Base-by-base conservation (phyloP, 352 stramenopile genomes). In the Pythium aristosporum region DNA sequence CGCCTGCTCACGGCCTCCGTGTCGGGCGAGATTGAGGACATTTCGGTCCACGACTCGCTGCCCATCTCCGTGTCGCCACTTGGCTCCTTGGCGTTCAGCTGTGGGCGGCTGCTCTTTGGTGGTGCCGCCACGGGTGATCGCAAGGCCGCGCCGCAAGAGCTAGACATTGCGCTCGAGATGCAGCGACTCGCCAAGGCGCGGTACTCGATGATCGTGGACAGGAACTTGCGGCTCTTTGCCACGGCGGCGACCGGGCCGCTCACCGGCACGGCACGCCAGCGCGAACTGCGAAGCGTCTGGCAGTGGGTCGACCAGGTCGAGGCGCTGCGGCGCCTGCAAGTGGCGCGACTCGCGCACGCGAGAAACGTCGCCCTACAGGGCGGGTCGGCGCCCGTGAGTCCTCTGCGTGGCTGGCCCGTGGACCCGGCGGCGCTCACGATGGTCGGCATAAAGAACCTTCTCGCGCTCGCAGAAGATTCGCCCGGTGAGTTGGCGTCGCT, bases 21-120 rank as follows among this genome's bases (percentile, higher is more conserved):
- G 15, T 79, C 73, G 16, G 87, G 85, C 5, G 87, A 90, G 23
- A 73, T 95, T n/a, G 87, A 91, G 61, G 85, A 95, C 56, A 87
- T 96, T 42, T 94, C 88, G 11, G 77, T 95, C 21, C 88, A 96
- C 58, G 85, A 96, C 68, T 88, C 82, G 32, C 88, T 96, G 80
- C 88, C 88, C 0, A 71, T 96, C 9, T 82, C 87, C 0, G 59
- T 96, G 21, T 95, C 88, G 30, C 80, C 88, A 23, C 75, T 78
- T 21, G 82, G 81, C n/a, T 68, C 69, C 0, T 47, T 96, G 9
- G 76, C 81, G 13, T 96, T 96, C 55, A 87, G 85, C 23, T 93
- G 82, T 59, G 87, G 83, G 1, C 80, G 72, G 42, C 54, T 91
- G 21, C 69, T 94, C 6, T 94, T 93, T 58, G 75, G 81, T 3